Evolutionary conservation across 75 land plant genomes (phyloP).

Genomic region (Isoetes taiwanensis): DNA sequence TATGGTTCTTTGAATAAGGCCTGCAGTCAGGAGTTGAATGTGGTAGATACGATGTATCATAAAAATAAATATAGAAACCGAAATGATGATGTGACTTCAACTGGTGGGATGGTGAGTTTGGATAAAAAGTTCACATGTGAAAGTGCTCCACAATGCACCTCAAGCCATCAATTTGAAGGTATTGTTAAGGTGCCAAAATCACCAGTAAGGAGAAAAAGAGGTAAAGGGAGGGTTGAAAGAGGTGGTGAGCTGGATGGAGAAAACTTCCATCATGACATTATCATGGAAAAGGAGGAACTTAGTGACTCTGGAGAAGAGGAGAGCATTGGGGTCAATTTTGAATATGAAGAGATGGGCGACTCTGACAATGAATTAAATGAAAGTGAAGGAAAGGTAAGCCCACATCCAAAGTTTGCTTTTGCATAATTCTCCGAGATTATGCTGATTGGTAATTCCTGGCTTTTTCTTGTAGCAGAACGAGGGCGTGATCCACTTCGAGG

Average conservation of each 20-base stretch:
- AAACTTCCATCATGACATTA: constrained; percentile 36
- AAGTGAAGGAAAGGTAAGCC: constrained; percentile 14
- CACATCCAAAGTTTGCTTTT: constrained; percentile 26
- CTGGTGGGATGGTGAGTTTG: no score
- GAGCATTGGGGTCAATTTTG: constrained; percentile 61
- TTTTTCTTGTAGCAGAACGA: background rate
- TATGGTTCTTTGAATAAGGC: no score
- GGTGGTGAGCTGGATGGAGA: constrained; percentile 29
- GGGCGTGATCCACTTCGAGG: constrained; percentile 11
- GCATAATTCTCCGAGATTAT: background rate
- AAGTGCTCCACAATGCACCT: no score
- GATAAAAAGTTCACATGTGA: no score
- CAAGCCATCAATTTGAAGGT: no score
- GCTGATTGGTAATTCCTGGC: background rate
- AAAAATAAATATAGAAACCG: no score
- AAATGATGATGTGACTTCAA: no score
- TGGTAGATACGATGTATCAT: no score
- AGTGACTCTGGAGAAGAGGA: constrained; percentile 78
- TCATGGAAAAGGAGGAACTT: constrained; percentile 86
- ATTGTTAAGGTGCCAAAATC: no score
- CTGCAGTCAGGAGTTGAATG: no score
- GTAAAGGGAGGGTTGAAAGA: background rate
- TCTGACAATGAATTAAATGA: constrained; percentile 56
- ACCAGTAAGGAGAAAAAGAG: background rate
- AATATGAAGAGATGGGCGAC: constrained; percentile 76